Percentiles rank a stretch among this genome's conserved stretches.
These are phyloP conservation scores for Cutaneotrichosporon mucoides DNA, from an alignment of 1,284 basidiomycete species.

Conservation along the genomic window DNA sequence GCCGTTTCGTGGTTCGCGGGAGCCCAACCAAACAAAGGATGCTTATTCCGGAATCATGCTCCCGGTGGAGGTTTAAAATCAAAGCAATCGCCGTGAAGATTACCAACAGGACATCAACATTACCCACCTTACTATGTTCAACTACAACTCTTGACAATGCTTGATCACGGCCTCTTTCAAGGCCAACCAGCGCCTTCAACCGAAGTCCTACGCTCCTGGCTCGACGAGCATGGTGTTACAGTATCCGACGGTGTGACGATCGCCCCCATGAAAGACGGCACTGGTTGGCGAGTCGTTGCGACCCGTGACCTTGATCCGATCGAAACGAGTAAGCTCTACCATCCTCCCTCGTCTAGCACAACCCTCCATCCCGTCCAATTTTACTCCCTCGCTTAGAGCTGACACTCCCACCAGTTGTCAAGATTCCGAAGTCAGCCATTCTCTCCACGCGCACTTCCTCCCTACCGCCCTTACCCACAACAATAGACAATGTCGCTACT, in stretches of 20 bases:
- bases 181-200: constrained; percentile 20
- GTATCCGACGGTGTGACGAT: constrained; percentile 16
- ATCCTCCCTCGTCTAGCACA: neutral
- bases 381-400: too few species aligned
- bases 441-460: constrained; percentile 40
- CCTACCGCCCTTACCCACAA: constrained; percentile 10
- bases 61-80: neutral
- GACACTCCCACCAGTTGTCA: constrained; percentile 33
- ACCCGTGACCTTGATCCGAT: constrained; percentile 15
- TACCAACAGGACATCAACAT: too few species aligned
- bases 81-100: neutral
- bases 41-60: neutral
- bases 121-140: neutral
- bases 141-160: neutral
- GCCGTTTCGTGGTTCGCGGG: too few species aligned
- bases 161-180: constrained; percentile 9
- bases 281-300: constrained; percentile 21
- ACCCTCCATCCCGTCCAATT: too few species aligned
- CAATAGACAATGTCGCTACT: neutral
- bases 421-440: constrained; percentile 43
- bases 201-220: constrained; percentile 20
- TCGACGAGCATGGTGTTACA: constrained; percentile 16
- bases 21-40: neutral
- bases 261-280: constrained; percentile 21
- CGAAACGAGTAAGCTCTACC: constrained; percentile 17